phyloP scores from a whole-genome alignment of 2,329 filamentous ascomycete species.

The Fusarium hainanense region DNA sequence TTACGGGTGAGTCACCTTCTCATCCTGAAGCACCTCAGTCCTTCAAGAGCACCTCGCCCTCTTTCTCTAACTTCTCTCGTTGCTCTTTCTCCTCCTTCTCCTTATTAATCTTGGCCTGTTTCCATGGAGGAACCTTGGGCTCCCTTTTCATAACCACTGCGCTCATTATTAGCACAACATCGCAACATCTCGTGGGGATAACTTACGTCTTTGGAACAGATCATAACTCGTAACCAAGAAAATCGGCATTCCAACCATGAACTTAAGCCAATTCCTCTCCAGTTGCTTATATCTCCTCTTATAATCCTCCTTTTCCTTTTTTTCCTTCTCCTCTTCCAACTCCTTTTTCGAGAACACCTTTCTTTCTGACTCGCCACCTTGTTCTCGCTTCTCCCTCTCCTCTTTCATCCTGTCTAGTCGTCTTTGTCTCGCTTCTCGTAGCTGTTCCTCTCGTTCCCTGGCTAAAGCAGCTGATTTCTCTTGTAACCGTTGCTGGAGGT shows the following conservation, averaged over 20 bases:
- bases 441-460: neutral
- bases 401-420: neutral
- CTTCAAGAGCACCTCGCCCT: neutral
- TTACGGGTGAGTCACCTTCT: accelerated
- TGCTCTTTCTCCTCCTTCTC: constrained; percentile 5
- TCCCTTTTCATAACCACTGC: constrained; percentile 49
- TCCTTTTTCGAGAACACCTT: neutral
- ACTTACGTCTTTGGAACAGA: constrained; percentile 63
- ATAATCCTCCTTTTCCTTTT: constrained; percentile 51
- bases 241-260: constrained; percentile 65
- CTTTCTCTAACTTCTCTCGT: neutral
- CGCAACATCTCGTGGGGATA: accelerated
- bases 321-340: constrained; percentile 31
- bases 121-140: constrained; percentile 40
- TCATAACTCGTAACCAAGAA: constrained; percentile 66
- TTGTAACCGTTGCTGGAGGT: neutral
- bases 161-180: neutral
- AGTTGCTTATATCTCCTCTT: constrained; percentile 57
- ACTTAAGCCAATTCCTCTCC: constrained; percentile 57
- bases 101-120: constrained; percentile 10
- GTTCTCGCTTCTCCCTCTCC: constrained; percentile 22
- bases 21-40: neutral
- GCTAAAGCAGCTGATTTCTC: neutral
- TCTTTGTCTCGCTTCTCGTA: constrained; percentile 12
- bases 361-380: neutral